A percentile compares a stretch with the other conserved stretches of the same genome.
Conservation (phyloP, 2,329 filamentous ascomycete genomes). For the Fusarium heterosporum region DNA sequence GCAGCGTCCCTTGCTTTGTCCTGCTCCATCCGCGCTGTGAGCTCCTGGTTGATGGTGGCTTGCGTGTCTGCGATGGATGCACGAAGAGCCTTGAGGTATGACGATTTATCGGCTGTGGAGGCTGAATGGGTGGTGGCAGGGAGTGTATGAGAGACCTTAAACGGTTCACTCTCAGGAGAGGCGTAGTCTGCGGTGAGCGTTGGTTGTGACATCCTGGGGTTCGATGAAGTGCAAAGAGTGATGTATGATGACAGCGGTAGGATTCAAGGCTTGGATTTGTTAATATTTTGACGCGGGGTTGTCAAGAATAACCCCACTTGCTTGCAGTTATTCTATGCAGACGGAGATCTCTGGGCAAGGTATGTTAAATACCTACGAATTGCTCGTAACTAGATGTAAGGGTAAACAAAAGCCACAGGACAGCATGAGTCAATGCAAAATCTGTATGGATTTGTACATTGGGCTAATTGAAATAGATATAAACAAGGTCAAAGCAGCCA, state of each 20-base stretch:
- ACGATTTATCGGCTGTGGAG: conserved; percentile 62
- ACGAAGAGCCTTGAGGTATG: conserved; percentile 71
- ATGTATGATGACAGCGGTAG: neutral
- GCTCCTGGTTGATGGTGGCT: conserved; percentile 73
- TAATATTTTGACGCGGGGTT: conserved; percentile 41
- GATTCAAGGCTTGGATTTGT: conserved; percentile 6
- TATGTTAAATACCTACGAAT: neutral
- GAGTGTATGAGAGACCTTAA: conserved; percentile 56
- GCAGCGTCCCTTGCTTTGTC: conserved; percentile 68
- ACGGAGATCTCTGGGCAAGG: conserved; percentile 9
- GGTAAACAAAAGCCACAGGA: neutral
- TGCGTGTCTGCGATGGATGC: conserved; percentile 70
- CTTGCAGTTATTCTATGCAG: neutral
- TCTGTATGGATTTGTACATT: neutral
- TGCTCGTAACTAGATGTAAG: neutral
- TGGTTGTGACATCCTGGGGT: conserved; percentile 31
- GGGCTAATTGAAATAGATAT: neutral
- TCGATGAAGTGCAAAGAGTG: neutral
- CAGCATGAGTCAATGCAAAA: neutral
- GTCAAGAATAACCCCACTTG: conserved; percentile 26
- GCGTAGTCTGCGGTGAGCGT: conserved; percentile 61
- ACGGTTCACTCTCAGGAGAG: conserved; percentile 62
- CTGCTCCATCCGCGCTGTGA: conserved; percentile 80
- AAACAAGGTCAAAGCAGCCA: neutral
- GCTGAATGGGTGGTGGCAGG: conserved; percentile 51